Conservation (phyloP, 176 grass and related monocot species). For the Chrysopogon serrulatus region DNA sequence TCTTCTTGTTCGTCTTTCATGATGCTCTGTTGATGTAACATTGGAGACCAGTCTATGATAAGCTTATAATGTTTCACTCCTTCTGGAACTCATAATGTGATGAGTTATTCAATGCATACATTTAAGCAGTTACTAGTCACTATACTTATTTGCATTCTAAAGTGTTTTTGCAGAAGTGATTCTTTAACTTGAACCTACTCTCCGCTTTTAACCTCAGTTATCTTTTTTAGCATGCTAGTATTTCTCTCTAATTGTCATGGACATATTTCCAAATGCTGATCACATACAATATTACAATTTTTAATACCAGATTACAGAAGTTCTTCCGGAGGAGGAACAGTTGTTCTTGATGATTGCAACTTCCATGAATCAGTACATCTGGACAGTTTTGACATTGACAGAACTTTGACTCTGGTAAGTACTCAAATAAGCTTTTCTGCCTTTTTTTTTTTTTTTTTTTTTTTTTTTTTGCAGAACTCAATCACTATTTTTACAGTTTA, state of each 20-base stretch:
- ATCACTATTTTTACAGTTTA: not conserved
- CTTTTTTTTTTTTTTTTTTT: no score
- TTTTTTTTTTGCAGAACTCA: no score
- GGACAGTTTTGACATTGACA: slow-evolving; percentile 93
- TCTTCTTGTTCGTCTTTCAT: not conserved
- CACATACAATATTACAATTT: not conserved
- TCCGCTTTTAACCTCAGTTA: not conserved
- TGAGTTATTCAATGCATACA: not conserved
- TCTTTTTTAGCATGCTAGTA: not conserved
- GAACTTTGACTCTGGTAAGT: slow-evolving; percentile 83
- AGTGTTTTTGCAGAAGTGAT: not conserved
- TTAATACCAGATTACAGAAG: slow-evolving; percentile 75
- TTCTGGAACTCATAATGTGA: not conserved
- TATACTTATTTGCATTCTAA: slow-evolving; percentile 5
- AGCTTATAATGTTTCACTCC: not conserved
- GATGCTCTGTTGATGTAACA: slow-evolving; percentile 10
- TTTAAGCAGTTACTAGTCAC: not conserved
- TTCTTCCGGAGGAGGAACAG: slow-evolving; percentile 78
- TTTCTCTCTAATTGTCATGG: not conserved
- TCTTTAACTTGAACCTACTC: not conserved
- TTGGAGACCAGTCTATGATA: not conserved
- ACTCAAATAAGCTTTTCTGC: slow-evolving; percentile 8
- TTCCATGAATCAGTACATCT: slow-evolving; percentile 96
- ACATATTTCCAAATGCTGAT: slow-evolving; percentile 1
- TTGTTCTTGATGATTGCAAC: slow-evolving; percentile 76